phyloP scores from a whole-genome alignment of 352 stramenopile species.

The Albugo laibachii region DNA sequence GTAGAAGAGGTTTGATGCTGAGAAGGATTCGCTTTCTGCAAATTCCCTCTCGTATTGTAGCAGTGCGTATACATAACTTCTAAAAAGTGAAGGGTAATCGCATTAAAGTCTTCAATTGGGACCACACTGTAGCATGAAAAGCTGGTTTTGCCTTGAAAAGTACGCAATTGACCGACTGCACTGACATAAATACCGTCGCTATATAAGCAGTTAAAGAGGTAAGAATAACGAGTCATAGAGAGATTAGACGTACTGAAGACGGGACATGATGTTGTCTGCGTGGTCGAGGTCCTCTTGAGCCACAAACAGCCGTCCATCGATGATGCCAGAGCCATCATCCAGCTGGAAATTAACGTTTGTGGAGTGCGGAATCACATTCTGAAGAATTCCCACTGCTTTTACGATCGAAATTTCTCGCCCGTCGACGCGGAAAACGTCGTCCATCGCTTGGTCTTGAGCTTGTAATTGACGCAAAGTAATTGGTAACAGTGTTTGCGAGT shows the following conservation, averaged over 20 bases:
- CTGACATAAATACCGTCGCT: slow-evolving; percentile 79
- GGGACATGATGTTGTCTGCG: slow-evolving; percentile 30
- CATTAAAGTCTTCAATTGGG: slow-evolving; percentile 79
- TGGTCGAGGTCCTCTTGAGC: slow-evolving; percentile 70
- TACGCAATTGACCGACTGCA: slow-evolving; percentile 80
- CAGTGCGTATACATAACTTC: slow-evolving; percentile 86
- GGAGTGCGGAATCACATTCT: slow-evolving; percentile 47
- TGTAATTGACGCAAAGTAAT: slow-evolving; percentile 81
- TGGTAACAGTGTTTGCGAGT: slow-evolving; percentile 81
- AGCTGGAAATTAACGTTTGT: slow-evolving; percentile 86
- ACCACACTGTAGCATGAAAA: slow-evolving; percentile 78
- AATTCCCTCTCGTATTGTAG: slow-evolving; percentile 46
- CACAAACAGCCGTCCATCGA: slow-evolving; percentile 85
- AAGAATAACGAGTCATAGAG: background rate
- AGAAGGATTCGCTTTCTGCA: slow-evolving; percentile 8
- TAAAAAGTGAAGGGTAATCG: slow-evolving; percentile 92
- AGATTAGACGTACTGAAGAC: slow-evolving; percentile 16
- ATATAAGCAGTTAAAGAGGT: background rate
- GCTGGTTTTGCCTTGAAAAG: slow-evolving; percentile 78
- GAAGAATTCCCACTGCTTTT: slow-evolving; percentile 77
- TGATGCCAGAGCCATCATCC: slow-evolving; percentile 86
- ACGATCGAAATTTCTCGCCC: slow-evolving; percentile 75
- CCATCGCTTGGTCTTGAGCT: slow-evolving; percentile 14
- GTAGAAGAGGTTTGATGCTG: slow-evolving; percentile 1
- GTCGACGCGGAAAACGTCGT: slow-evolving; percentile 76